Conservation (phyloP, 1,284 basidiomycete species). For the Cutaneotrichosporon cavernicola region DNA sequence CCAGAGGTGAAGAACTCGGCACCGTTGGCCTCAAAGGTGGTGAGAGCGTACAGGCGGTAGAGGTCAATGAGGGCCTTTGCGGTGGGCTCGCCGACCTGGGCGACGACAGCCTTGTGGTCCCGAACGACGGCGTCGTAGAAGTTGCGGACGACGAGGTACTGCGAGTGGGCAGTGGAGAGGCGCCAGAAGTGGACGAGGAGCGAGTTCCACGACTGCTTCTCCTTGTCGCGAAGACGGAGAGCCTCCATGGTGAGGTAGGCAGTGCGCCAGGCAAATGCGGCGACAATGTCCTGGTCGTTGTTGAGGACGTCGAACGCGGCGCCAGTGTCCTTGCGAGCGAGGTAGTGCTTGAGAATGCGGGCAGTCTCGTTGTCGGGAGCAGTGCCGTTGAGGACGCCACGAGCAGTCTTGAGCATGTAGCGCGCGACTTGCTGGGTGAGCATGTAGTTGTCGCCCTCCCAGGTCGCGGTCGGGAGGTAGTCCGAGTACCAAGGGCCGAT, state of each 20-base stretch:
- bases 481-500: constrained; percentile 59
- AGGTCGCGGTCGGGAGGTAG: constrained; percentile 58
- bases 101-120: constrained; percentile 16
- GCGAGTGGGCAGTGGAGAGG: constrained; percentile 28
- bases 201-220: constrained; percentile 44
- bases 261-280: constrained; percentile 55
- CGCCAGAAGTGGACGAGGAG: constrained; percentile 29
- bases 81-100: constrained; percentile 16
- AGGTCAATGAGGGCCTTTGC: constrained; percentile 45
- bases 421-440: constrained; percentile 58
- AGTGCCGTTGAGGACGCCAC: constrained; percentile 58
- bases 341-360: constrained; percentile 46
- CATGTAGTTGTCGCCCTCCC: constrained; percentile 61
- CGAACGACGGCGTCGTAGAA: constrained; percentile 25
- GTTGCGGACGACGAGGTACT: constrained; percentile 29
- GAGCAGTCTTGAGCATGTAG: constrained; percentile 58
- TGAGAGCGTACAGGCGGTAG: constrained; percentile 54
- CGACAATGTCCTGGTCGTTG: constrained; percentile 58
- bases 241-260: constrained; percentile 47
- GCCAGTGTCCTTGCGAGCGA: constrained; percentile 53
- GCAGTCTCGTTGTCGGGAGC: constrained; percentile 59
- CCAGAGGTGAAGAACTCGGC: constrained; percentile 56
- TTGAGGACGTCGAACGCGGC: constrained; percentile 46
- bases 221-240: constrained; percentile 48
- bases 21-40: constrained; percentile 54